Base-by-base conservation (phyloP, 495 filamentous ascomycete genomes). In the Sordaria brevicollis region DNA sequence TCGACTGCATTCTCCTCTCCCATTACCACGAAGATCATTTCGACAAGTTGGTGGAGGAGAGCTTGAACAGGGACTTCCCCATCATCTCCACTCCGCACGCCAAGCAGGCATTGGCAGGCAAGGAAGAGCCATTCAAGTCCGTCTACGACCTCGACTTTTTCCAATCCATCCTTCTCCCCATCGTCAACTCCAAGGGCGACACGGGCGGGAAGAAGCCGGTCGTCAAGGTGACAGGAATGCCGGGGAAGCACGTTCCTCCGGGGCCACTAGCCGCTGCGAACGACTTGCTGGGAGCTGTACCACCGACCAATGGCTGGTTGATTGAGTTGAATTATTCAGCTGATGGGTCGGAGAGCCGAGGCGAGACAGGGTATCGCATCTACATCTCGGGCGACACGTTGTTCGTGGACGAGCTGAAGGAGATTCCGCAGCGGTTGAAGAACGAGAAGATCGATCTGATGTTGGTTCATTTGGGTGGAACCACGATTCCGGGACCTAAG, bases 311-410 rank as follows among this genome's bases (percentile, higher is more conserved):
- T 72, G 90, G 89, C 38, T 92, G 89, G 89, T 84, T 92, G 76
- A 67, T 92, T 5, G 89, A 92, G 73, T 79, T 92, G 25, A 89
- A 89, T 5, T 82, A 85, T 68, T 68, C 34, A 5, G 6, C 37
- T 2, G 43, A 35, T 36, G 65, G 35, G 67, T 74, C 5, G 71
- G 62, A 8, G 71, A 76, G 2, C 71, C 75, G 5, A 78, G 88
- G 66, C 21, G 71, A 84, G 31, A 79, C 75, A 49, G 86, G 87
- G 5, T 90, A 90, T 71, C 77, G 86, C 33, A 90, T 92, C 72
- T 92, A 91, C 79, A 90, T 92, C 65, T 87, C 89, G 0, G 90
- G 89, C 49, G 89, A 93, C 78, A 92, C 89, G n/a, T 78, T 92
- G 7, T 78, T 90, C 66, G 82, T 89, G 39, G 82, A 88, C 73